Percentiles rank a stretch among this genome's conserved stretches.
Evolutionary conservation across 495 filamentous ascomycete species (phyloP).

Genomic region (Pyrenula massariospora): DNA sequence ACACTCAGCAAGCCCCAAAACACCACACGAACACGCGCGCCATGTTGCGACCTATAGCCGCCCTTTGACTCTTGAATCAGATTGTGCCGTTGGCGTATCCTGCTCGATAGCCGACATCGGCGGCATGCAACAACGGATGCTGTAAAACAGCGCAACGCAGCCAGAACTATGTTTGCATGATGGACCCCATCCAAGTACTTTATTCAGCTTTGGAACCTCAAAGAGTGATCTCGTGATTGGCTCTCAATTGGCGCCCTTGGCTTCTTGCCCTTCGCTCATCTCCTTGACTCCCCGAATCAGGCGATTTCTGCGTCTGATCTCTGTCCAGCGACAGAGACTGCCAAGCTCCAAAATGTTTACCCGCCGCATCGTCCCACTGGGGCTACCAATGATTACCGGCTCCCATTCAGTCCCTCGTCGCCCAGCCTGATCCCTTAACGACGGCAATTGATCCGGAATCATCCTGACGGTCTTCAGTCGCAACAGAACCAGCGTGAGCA

Average conservation of each 20-base stretch:
- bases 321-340: conserved; percentile 50
- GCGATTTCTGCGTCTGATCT: conserved; percentile 56
- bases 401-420: conserved; percentile 38
- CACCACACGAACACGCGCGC: neutral
- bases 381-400: conserved; percentile 56
- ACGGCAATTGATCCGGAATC: conserved; percentile 32
- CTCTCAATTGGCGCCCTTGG: neutral
- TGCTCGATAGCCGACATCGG: no score
- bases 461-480: conserved; percentile 55
- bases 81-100: no score
- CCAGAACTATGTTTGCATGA: no score
- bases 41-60: neutral
- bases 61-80: neutral
- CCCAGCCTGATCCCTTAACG: conserved; percentile 5
- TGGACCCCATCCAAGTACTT: no score
- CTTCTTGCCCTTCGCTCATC: neutral
- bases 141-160: no score
- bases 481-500: conserved; percentile 44
- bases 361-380: conserved; percentile 47
- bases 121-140: no score
- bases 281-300: conserved; percentile 16
- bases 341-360: conserved; percentile 60
- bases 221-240: no score
- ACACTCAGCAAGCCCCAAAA: neutral
- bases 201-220: no score